Percentiles rank a stretch among this genome's conserved stretches.
These are phyloP conservation scores for Mangifera indica DNA, from an alignment of 345 rosid genomes.

Conservation along the genomic window DNA sequence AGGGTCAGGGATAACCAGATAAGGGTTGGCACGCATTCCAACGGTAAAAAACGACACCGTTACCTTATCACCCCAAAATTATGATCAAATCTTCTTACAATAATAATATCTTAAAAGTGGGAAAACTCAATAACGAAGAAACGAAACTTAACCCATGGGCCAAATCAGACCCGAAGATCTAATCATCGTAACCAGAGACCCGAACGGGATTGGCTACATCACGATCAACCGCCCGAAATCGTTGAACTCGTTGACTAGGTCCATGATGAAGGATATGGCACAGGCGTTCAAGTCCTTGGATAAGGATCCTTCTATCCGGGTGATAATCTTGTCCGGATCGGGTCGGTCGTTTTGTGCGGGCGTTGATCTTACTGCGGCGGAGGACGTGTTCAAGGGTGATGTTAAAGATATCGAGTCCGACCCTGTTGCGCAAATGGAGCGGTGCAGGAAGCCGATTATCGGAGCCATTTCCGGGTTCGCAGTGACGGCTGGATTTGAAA, in stretches of 20 bases:
- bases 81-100: neutral
- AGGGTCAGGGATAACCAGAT: no score
- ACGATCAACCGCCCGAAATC: slow-evolving; percentile 89
- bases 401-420: slow-evolving; percentile 77
- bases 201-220: slow-evolving; percentile 60
- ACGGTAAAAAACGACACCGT: neutral
- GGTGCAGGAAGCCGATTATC: slow-evolving; percentile 70
- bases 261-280: slow-evolving; percentile 78
- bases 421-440: slow-evolving; percentile 80
- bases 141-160: slow-evolving; percentile 30
- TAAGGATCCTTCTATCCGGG: slow-evolving; percentile 56
- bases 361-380: slow-evolving; percentile 80
- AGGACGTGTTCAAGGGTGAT: slow-evolving; percentile 89
- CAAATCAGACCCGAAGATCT: slow-evolving; percentile 33
- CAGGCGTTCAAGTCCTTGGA: slow-evolving; percentile 54
- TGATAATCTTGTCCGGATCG: slow-evolving; percentile 62
- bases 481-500: slow-evolving; percentile 88
- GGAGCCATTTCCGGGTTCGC: slow-evolving; percentile 90
- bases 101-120: neutral
- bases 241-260: slow-evolving; percentile 75
- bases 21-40: no score
- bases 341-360: slow-evolving; percentile 94
- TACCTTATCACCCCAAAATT: neutral
- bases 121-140: neutral
- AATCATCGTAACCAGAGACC: slow-evolving; percentile 55